Base-by-base conservation (phyloP, 2,329 filamentous ascomycete genomes). In the Pleoardoris graminearum region DNA sequence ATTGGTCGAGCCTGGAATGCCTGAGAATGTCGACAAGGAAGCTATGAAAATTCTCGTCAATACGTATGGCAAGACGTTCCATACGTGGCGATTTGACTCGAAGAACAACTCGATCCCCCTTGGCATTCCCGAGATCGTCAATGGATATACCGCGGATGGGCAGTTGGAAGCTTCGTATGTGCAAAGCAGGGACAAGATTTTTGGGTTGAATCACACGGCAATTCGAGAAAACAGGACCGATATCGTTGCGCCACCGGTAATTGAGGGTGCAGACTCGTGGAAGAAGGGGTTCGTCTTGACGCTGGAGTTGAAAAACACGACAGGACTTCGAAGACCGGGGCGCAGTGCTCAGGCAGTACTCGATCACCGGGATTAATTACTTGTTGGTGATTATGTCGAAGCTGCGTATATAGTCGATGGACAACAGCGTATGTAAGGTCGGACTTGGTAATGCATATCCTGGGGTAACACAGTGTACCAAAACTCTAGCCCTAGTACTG, bases 31-130 rank as follows among this genome's bases (percentile, higher is more conserved):
- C 17, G 42, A 33, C 27, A 45, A 45, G 27, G 27, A 45, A n/a
- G 41, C 25, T 10, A 44, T 44, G 41, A 44, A 44, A n/a, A 30
- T 44, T 23, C 41, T 44, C 19, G 41, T 44, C 4, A 44, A 44
- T 17, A 44, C 41, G 14, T 32, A 44, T 30, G 41, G 41, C 23
- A 44, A 44, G 19, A 44, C 41, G 19, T 44, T 44, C 19, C 41
- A 44, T 21, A 44, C 41, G 14, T 44, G 41, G 41, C 41, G 41
- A 6, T 44, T 30, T 17, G 41, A 30, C 14, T 44, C 41, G 4
- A 44, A 44, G 41, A 44, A 44, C 29, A 44, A 30, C 29, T 30
- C 41, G n/a, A 44, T 44, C 17, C 41, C 41, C 16, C 41, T 44
- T 10, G 41, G 41, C 17, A 44, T 44, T 32, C 41, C 41, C 4